Percentiles rank a stretch among this genome's conserved stretches.
phyloP scores from a whole-genome alignment of 257 asterid genomes.

The Solanum chaucha region DNA sequence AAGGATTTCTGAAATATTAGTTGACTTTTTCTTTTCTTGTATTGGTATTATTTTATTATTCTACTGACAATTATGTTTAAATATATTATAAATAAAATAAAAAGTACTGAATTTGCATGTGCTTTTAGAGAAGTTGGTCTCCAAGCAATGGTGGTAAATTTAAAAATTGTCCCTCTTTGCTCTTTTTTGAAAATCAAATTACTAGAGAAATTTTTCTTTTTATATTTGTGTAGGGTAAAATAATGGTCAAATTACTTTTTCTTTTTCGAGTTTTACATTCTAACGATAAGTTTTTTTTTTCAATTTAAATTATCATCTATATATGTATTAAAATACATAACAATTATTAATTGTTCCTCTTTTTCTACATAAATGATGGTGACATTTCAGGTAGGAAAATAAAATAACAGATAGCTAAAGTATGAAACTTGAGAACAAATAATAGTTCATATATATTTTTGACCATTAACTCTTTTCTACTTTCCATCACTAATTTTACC shows the following conservation, averaged over 20 bases:
- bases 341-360: too few relatives aligned
- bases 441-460: too few relatives aligned
- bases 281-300: neutral
- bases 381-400: too few relatives aligned
- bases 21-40: constrained; percentile 12
- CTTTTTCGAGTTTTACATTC: neutral
- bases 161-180: neutral
- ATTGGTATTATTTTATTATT: neutral
- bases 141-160: neutral
- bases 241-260: neutral
- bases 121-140: neutral
- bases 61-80: neutral
- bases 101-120: constrained; percentile 2
- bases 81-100: neutral
- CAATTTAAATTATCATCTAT: too few relatives aligned
- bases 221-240: neutral
- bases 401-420: too few relatives aligned
- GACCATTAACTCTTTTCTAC: too few relatives aligned
- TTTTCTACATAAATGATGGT: too few relatives aligned
- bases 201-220: neutral
- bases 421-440: too few relatives aligned
- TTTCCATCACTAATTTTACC: too few relatives aligned
- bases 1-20: constrained; percentile 8
- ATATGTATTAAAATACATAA: too few relatives aligned
- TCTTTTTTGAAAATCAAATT: neutral